Evolutionary conservation across 2,329 filamentous ascomycete genomes (phyloP).

Genomic region (Cercospora zeae-maydis): DNA sequence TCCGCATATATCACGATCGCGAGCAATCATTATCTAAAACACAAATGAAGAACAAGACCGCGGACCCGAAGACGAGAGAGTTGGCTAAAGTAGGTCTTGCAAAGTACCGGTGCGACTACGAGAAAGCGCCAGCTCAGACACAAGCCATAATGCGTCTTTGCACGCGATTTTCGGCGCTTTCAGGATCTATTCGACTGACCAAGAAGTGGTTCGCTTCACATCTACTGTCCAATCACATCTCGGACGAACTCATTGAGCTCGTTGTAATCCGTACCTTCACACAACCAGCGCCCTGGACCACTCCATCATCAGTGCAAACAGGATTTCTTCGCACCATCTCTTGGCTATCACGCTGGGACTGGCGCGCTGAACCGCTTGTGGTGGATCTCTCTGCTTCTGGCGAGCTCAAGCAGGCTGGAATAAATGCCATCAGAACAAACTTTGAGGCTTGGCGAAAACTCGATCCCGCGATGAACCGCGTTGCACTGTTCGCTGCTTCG

Average conservation of each 20-base stretch:
- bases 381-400: conserved; percentile 58
- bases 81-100: conserved; percentile 67
- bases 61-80: conserved; percentile 63
- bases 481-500: conserved; percentile 76
- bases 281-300: conserved; percentile 73
- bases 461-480: conserved; percentile 82
- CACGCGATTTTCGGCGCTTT: conserved; percentile 75
- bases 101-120: conserved; percentile 66
- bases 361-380: conserved; percentile 77
- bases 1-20: conserved; percentile 84
- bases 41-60: conserved; percentile 68
- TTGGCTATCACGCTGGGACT: conserved; percentile 85
- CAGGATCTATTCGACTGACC: conserved; percentile 74
- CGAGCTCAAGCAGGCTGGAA: conserved; percentile 57
- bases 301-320: conserved; percentile 70
- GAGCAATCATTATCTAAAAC: conserved; percentile 77
- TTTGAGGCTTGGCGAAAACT: conserved; percentile 83
- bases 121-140: conserved; percentile 71
- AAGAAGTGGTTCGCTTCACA: conserved; percentile 90
- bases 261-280: conserved; percentile 75
- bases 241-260: conserved; percentile 79
- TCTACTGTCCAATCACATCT: conserved; percentile 71
- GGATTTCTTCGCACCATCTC: conserved; percentile 78
- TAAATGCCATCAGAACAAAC: conserved; percentile 61
- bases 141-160: conserved; percentile 77